Evolutionary conservation across 805 yeast genomes (phyloP), one percentile per base, ranked within the genome.

Genomic region (Ogataea naganishii): DNA sequence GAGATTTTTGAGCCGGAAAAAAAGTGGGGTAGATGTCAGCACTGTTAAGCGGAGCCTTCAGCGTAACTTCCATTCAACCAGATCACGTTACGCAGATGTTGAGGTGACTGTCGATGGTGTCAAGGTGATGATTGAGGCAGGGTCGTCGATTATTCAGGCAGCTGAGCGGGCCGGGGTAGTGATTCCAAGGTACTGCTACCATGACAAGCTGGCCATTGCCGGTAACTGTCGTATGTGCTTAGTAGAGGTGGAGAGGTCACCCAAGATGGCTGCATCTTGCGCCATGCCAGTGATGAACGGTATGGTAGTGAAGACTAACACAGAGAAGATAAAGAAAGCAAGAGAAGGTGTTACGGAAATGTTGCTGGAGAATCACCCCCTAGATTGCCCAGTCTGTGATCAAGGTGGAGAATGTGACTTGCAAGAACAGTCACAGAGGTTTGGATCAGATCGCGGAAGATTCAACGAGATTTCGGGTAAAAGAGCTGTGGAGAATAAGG

Each of bases 341-440:
- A 72, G 94, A 52, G 95, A 83, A 59, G 89, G 89, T 53, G 92
- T 83, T 45, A 84, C 94, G 25, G 95, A 84, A 60, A 80, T 83
- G 77, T 62, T 83, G 38, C 68, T 83, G 40, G 84, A 83, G 43
- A 84, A 84, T 66, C 95, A 83, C 63, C 95, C 95, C 14, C 68
- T 83, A 51, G 95, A 84, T 62, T 83, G 94, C 61, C 95, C 94
- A 15, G 80, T 83, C 33, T 83, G 95, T 59, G 95, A 83, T 60
- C 95, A 83, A 60, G 95, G 94, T 60, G 95, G 95, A 41, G 95
- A 83, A 58, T 83, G 95, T 65, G 95, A 83, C 54, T 69, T 83
- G 45, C 95, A 84, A 62, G 95, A 84, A 52, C 95, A 83, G 64
- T 66, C 84, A 13, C 62, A 77, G 51, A 71, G 92, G 53, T 80